phyloP scores from a whole-genome alignment of 2,329 filamentous ascomycete species.

The Thielaviopsis euricoi region DNA sequence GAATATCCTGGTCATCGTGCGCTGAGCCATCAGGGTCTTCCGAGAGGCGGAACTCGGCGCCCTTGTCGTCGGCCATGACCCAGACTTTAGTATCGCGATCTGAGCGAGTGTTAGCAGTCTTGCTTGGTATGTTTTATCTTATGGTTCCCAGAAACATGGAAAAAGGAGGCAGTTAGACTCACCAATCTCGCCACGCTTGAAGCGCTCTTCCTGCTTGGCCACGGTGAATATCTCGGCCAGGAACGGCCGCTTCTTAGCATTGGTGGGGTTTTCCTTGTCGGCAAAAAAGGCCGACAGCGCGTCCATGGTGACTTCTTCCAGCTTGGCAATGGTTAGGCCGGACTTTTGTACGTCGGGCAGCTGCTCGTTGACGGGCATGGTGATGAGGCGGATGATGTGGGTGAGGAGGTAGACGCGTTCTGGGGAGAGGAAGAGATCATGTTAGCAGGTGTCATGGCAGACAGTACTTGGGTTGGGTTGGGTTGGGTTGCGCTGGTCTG shows the following conservation, averaged over 20 bases:
- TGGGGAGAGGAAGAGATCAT: conserved; percentile 19
- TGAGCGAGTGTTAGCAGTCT: conserved; percentile 16
- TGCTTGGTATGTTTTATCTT: too few species aligned
- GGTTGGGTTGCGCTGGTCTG: too few species aligned
- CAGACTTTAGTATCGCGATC: conserved; percentile 31
- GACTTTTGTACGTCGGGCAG: conserved; percentile 36
- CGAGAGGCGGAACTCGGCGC: conserved; percentile 31
- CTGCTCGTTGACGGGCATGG: conserved; percentile 32
- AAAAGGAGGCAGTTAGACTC: conserved; percentile 13
- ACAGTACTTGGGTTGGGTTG: too few species aligned
- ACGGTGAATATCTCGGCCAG: conserved; percentile 47
- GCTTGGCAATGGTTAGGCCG: conserved; percentile 34
- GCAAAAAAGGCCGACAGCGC: conserved; percentile 41
- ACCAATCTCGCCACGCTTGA: conserved; percentile 41
- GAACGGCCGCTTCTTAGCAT: conserved; percentile 36
- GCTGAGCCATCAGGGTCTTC: conserved; percentile 29
- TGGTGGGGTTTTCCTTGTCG: conserved; percentile 36
- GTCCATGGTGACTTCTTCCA: conserved; percentile 42
- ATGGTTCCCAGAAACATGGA: too few species aligned
- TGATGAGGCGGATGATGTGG: conserved; percentile 42
- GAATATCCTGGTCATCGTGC: conserved; percentile 21
- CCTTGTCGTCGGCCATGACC: conserved; percentile 36
- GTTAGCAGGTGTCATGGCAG: not conserved
- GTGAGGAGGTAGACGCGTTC: conserved; percentile 42
- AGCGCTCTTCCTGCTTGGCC: conserved; percentile 39